Conservation (phyloP, 2,329 filamentous ascomycete genomes). For the Cyphellophora europaea region DNA sequence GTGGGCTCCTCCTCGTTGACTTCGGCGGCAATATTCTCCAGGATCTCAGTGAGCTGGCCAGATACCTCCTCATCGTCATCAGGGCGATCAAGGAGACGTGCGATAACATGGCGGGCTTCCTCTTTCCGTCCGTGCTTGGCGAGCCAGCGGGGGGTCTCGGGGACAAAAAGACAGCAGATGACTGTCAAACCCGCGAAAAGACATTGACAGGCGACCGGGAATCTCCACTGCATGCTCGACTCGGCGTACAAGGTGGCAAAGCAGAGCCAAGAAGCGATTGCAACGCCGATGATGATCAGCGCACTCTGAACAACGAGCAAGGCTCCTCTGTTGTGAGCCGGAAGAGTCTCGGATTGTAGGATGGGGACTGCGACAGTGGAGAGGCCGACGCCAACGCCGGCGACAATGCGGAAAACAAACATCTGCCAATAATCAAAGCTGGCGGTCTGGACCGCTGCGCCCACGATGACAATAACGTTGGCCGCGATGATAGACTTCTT, state of each 20-base stretch:
- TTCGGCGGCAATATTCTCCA: slow-evolving; percentile 24
- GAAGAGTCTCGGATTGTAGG: slow-evolving; percentile 34
- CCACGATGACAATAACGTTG: slow-evolving; percentile 31
- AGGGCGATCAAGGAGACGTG: slow-evolving; percentile 23
- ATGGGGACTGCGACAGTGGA: slow-evolving; percentile 31
- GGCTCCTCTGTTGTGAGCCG: slow-evolving; percentile 30
- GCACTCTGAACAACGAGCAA: slow-evolving; percentile 22
- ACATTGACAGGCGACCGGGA: too few species aligned
- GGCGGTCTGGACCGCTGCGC: slow-evolving; percentile 33
- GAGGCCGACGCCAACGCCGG: slow-evolving; percentile 29
- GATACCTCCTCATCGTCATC: slow-evolving; percentile 23
- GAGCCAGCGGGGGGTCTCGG: slow-evolving; percentile 36
- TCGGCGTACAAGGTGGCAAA: too few species aligned
- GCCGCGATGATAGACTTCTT: slow-evolving; percentile 31
- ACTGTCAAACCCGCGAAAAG: slow-evolving; percentile 38
- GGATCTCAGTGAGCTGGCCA: slow-evolving; percentile 26
- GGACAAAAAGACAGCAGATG: slow-evolving; percentile 20
- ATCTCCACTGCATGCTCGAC: too few species aligned
- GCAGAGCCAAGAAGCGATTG: slow-evolving; percentile 16
- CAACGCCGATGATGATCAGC: slow-evolving; percentile 10
- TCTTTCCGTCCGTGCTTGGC: slow-evolving; percentile 31
- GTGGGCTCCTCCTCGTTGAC: slow-evolving; percentile 22
- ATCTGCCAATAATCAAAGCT: slow-evolving; percentile 32
- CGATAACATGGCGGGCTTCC: slow-evolving; percentile 25
- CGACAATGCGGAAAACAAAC: slow-evolving; percentile 36